A percentile compares a stretch with the other conserved stretches of the same genome.
Conservation (phyloP, 163 green algal species). For the Smithsoniella earleae region DNA sequence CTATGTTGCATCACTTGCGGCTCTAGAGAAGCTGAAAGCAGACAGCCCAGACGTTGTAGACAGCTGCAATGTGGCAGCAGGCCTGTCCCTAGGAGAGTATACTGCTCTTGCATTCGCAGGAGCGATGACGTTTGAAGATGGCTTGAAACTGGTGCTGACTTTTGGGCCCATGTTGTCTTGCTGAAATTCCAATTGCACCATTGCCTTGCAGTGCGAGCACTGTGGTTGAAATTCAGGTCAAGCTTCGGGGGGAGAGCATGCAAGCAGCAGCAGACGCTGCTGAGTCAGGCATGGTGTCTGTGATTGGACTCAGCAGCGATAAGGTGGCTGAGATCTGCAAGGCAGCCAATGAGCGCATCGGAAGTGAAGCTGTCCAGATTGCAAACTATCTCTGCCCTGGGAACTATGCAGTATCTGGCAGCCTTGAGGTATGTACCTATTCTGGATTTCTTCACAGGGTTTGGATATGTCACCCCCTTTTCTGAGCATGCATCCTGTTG, state of each 20-base stretch:
- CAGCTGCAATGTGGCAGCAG: conserved; percentile 57
- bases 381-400: conserved; percentile 94
- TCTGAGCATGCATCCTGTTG: background rate
- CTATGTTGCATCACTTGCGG: conserved; percentile 78
- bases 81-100: conserved; percentile 89
- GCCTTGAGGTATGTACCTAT: conserved; percentile 42
- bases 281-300: conserved; percentile 80
- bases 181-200: no score
- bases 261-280: conserved; percentile 82
- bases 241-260: conserved; percentile 92
- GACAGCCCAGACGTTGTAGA: conserved; percentile 52
- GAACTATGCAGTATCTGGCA: conserved; percentile 95
- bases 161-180: background rate
- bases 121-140: conserved; percentile 81
- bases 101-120: conserved; percentile 80
- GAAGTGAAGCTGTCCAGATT: conserved; percentile 61
- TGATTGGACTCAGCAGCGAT: conserved; percentile 87
- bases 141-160: conserved; percentile 49
- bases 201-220: no score
- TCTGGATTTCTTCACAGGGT: background rate
- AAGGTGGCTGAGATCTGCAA: conserved; percentile 90
- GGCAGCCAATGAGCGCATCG: conserved; percentile 28
- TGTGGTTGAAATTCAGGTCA: no score
- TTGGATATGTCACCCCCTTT: background rate
- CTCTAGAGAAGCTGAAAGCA: conserved; percentile 63